phyloP scores from a whole-genome alignment of 1,139 yeast species.

The Ogataea hybrid region DNA sequence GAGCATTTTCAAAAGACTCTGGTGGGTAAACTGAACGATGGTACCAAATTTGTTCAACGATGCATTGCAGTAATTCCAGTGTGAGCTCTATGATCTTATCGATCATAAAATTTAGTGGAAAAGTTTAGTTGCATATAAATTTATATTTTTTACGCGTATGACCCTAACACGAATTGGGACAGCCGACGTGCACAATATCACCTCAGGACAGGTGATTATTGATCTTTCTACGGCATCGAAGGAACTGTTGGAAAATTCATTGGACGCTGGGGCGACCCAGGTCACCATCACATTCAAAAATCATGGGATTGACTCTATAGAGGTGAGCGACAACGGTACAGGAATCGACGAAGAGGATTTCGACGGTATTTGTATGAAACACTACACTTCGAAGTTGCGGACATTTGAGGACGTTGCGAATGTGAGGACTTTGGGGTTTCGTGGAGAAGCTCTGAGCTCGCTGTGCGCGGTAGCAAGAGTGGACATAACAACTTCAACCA shows the following conservation, averaged over 20 bases:
- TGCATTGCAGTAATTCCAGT: constrained; percentile 40
- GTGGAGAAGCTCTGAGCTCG: constrained; percentile 85
- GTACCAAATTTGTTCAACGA: constrained; percentile 47
- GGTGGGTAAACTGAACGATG: constrained; percentile 44
- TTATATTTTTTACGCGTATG: constrained; percentile 1
- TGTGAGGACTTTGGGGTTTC: constrained; percentile 66
- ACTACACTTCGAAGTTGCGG: constrained; percentile 76
- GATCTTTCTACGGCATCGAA: constrained; percentile 76
- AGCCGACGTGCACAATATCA: constrained; percentile 63
- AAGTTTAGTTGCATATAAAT: background rate
- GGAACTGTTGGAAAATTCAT: constrained; percentile 81
- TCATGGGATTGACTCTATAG: constrained; percentile 74
- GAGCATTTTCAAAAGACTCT: constrained; percentile 38
- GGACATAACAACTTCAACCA: constrained; percentile 55
- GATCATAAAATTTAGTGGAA: constrained; percentile 7
- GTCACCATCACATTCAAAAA: constrained; percentile 67
- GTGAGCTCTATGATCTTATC: constrained; percentile 18
- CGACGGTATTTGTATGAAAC: constrained; percentile 60
- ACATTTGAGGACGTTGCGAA: constrained; percentile 54
- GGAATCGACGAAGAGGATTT: constrained; percentile 68
- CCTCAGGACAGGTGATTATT: constrained; percentile 91
- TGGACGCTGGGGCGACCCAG: constrained; percentile 72
- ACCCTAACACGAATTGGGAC: constrained; percentile 5
- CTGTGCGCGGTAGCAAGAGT: constrained; percentile 53
- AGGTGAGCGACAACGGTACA: constrained; percentile 72